These are phyloP conservation scores for Tetrapisispora phaffii DNA, from an alignment of 805 yeast species.

Conservation along the genomic window DNA sequence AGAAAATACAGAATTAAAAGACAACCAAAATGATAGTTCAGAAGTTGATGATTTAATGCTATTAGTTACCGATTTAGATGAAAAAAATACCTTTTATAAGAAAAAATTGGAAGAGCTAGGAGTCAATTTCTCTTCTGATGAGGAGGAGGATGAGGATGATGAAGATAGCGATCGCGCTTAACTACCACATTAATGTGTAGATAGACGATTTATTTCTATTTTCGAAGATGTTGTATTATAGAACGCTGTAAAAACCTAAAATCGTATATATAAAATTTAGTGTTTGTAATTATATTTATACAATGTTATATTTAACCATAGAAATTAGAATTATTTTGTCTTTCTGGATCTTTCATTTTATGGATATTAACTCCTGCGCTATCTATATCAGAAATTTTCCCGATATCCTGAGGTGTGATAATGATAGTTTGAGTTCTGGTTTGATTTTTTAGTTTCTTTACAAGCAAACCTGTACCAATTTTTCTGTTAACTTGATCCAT, in stretches of 20 bases:
- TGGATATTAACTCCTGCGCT: constrained; percentile 54
- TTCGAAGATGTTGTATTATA: not conserved
- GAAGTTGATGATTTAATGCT: constrained; percentile 61
- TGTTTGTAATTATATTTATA: not conserved
- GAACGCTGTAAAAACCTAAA: not conserved
- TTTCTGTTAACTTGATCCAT: constrained; percentile 92
- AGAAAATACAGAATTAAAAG: constrained; percentile 6
- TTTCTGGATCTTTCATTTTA: constrained; percentile 40
- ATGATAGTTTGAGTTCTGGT: constrained; percentile 77
- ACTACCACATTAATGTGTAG: not conserved
- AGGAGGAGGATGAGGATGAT: constrained; percentile 56
- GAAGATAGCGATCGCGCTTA: constrained; percentile 38
- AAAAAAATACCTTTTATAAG: constrained; percentile 50
- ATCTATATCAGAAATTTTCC: constrained; percentile 50
- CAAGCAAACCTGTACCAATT: constrained; percentile 63
- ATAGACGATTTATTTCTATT: not conserved
- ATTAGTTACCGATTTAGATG: constrained; percentile 68
- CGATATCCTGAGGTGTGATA: constrained; percentile 89
- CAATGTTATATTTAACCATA: constrained; percentile 1
- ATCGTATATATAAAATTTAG: not conserved
- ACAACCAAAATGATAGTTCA: constrained; percentile 11
- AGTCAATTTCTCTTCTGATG: constrained; percentile 59
- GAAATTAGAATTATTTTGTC: constrained; percentile 23
- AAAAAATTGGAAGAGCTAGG: constrained; percentile 42
- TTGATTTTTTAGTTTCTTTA: constrained; percentile 50